A percentile compares a stretch with the other conserved stretches of the same genome.
These are phyloP conservation scores for Brassica cretica DNA, from an alignment of 345 rosid genomes.

Conservation along the genomic window DNA sequence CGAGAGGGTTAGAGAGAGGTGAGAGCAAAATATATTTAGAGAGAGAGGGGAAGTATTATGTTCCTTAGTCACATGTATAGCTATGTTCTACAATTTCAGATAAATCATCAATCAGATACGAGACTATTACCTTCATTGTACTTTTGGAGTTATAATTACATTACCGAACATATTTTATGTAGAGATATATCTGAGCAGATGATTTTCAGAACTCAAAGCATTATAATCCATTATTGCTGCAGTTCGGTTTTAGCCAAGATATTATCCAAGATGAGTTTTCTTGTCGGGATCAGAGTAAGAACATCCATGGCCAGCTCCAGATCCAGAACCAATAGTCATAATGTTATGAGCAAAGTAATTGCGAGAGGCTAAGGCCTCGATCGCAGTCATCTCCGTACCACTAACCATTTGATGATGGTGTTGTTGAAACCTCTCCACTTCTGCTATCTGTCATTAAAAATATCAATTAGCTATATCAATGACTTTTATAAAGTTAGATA, in stretches of 20 bases:
- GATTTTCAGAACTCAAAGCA: not conserved
- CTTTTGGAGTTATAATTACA: not conserved
- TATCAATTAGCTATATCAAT: not conserved
- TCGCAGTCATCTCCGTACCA: conserved; percentile 68
- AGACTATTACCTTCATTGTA: too few species aligned
- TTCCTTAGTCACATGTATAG: too few species aligned
- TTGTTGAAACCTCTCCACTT: conserved; percentile 80
- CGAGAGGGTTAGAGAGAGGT: too few species aligned
- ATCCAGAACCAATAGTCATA: conserved; percentile 48
- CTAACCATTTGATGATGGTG: conserved; percentile 66
- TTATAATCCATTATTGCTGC: not conserved
- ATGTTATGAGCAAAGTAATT: conserved; percentile 73
- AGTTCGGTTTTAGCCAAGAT: not conserved
- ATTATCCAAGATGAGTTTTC: conserved; percentile 82
- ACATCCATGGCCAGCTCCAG: conserved; percentile 43
- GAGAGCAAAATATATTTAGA: too few species aligned
- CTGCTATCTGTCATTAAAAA: conserved; percentile 57
- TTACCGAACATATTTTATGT: conserved; percentile 2
- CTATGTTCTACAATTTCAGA: too few species aligned
- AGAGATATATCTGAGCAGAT: not conserved
- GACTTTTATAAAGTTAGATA: not conserved
- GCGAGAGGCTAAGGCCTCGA: conserved; percentile 80
- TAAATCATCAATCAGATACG: too few species aligned
- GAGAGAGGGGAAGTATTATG: too few species aligned
- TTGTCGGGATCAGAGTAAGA: conserved; percentile 65